Evolutionary conservation across 306 rosid genomes (phyloP), one percentile per base, ranked within the genome.

Genomic region (Pyrus pyrifolia): DNA sequence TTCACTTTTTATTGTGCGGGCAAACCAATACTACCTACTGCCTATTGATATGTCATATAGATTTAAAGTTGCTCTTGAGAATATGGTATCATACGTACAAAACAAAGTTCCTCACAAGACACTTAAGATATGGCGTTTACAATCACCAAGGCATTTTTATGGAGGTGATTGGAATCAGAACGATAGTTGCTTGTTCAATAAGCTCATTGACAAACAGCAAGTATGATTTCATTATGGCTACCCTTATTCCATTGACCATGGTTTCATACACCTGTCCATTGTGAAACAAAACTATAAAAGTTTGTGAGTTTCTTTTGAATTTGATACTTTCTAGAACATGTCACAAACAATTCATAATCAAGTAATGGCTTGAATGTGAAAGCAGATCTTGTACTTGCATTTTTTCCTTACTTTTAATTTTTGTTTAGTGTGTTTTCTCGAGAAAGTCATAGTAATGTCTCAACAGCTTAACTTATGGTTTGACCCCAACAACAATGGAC

Each of bases 101-200:
- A 25, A 25, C 25, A 25, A 25, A 25, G 25, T 25, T 25, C 25
- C 25, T 25, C 25, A 25, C 25, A 25, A 25, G 25, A 25, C 25
- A 25, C 25, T 25, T 1, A 25, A 25, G 25, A 25, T 25, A 25
- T 25, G 25, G 25, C 1, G 25, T 25, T 25, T 87, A 69, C 93
- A 91, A 82, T 94, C 95, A 18, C 97, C 96, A 29, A 87, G 96
- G 82, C 97, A 94, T 80, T 94, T 94, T 76, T 79, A 87, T 67
- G 97, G 97, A 21, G 97, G 97, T 64, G 95, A 91, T 3, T 94
- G 96, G 98, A 94, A 94, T 83, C 96, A 90, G 85, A 94, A 92
- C 42, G 96, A 94, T 27, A 94, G 97, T 78, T 91, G 98, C 88
- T 71, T 89, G 88, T 90, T 90, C 80, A 81, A 81, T 83, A 88